Base-by-base conservation (phyloP, 2,329 filamentous ascomycete genomes). In the Lojkania enalia region DNA sequence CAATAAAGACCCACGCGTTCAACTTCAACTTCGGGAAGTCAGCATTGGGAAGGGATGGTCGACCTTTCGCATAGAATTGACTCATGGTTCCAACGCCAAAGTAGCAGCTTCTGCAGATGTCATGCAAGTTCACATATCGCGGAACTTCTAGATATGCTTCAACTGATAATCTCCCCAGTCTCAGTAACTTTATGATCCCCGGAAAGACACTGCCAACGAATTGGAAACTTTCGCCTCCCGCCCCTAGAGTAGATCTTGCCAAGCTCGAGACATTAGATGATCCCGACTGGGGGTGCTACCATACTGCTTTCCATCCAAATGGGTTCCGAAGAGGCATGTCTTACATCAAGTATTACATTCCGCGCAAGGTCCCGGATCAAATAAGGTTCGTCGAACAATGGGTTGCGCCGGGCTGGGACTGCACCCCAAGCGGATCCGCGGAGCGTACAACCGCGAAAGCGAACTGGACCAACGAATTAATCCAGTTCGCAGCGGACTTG, bases 331-430 rank as follows among this genome's bases (percentile, higher is more conserved):
- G 31, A 11, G 33, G 15, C 11, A 12, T 21, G 4, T 23, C 20
- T 14, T 36, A 43, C 32, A 29, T 37, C 20, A 43, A 43, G 20
- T 6, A 30, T 16, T 37, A 43, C 18, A 27, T 43, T 19, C 40
- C 40, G n/a, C 2, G 3, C 5, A 4, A 19, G 14, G 3, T 19
- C 13, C 31, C 33, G 13, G 12, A 18, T 4, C 13, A 20, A 5
- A 37, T 36, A 4, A 20, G 11, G 12, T 43, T 19, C 25, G 14
- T 37, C 25, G 40, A 43, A 20, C 33, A 36, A 29, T 43, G 40
- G 40, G 16, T 43, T 7, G 12, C 15, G 20, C 40, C 40, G 9
- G 40, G 40, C 20, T 43, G 40, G 40, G 33, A 43, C 32, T 43
- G 40, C 18, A 9, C 15, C 11, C 40, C 40, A 20, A 4, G 3